Percentiles rank a stretch among this genome's conserved stretches.
Conservation (phyloP, 208 protist species). For the Trypanosoma scelopori region DNA sequence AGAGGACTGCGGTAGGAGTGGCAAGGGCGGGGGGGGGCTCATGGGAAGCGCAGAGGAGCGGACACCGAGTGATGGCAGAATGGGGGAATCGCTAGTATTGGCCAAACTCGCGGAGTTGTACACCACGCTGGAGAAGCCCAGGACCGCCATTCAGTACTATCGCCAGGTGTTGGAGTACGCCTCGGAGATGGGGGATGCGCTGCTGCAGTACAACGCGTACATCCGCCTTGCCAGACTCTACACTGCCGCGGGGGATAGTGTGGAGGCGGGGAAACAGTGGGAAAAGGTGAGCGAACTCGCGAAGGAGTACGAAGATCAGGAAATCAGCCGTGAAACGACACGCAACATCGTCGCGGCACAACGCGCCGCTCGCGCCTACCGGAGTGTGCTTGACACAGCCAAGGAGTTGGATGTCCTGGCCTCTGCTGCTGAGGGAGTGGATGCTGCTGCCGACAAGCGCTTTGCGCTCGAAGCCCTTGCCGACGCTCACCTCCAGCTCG, state of each 20-base stretch:
- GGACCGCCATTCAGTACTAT: slow-evolving; percentile 77
- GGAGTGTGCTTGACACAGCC: slow-evolving; percentile 66
- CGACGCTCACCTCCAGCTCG: slow-evolving; percentile 79
- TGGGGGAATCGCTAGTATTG: slow-evolving; percentile 65
- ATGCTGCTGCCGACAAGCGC: slow-evolving; percentile 61
- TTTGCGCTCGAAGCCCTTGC: slow-evolving; percentile 83
- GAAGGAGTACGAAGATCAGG: slow-evolving; percentile 80
- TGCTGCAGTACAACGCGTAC: slow-evolving; percentile 79
- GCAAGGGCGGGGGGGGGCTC: not conserved
- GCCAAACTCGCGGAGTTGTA: slow-evolving; percentile 79
- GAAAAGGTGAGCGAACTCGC: slow-evolving; percentile 77
- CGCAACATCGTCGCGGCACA: slow-evolving; percentile 80
- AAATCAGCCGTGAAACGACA: slow-evolving; percentile 83
- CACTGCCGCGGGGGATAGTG: slow-evolving; percentile 40
- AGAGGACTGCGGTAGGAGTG: slow-evolving; percentile 6
- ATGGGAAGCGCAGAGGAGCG: slow-evolving; percentile 7
- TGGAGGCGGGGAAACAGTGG: slow-evolving; percentile 67
- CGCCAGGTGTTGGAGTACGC: slow-evolving; percentile 74
- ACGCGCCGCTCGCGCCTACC: slow-evolving; percentile 62
- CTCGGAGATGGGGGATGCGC: slow-evolving; percentile 54
- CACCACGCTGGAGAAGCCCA: slow-evolving; percentile 61
- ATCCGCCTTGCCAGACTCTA: slow-evolving; percentile 78
- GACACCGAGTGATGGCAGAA: slow-evolving; percentile 41
- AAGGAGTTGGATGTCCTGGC: slow-evolving; percentile 70
- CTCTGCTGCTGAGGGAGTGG: slow-evolving; percentile 60